Evolutionary conservation across 371 early-diverging fungal genomes (phyloP).

Genomic region (Mucor ambiguus): DNA sequence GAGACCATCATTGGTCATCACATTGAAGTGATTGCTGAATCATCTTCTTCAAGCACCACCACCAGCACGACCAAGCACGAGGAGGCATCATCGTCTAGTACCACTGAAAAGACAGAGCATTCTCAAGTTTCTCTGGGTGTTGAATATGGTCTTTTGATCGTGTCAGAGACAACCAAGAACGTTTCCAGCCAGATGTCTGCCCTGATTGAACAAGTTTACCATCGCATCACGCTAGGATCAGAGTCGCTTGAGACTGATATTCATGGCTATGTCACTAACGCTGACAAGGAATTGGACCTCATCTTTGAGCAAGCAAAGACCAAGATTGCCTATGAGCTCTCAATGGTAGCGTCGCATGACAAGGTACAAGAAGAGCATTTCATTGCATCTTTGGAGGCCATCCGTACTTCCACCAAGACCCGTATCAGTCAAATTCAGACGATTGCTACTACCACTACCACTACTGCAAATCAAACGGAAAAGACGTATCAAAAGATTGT

Average conservation of each 20-base stretch:
- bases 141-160: conserved; percentile 27
- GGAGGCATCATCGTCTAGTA: background rate
- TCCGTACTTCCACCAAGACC: conserved; percentile 19
- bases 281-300: conserved; percentile 22
- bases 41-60: background rate
- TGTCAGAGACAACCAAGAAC: conserved; percentile 24
- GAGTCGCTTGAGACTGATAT: conserved; percentile 19
- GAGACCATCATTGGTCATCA: conserved; percentile 31
- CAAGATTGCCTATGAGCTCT: conserved; percentile 26
- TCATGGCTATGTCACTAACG: background rate
- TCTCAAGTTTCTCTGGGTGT: conserved; percentile 21
- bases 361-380: conserved; percentile 29
- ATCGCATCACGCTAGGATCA: conserved; percentile 13
- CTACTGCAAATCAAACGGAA: conserved; percentile 19
- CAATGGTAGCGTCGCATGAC: conserved; percentile 23
- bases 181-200: conserved; percentile 22
- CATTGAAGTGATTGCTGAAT: conserved; percentile 29
- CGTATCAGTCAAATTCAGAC: conserved; percentile 26
- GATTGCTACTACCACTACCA: conserved; percentile 6
- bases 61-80: conserved; percentile 4
- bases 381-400: conserved; percentile 19
- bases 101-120: background rate
- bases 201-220: conserved; percentile 23
- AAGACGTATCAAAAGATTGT: conserved; percentile 13
- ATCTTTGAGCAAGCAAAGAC: conserved; percentile 28